Conservation (phyloP, 2,329 filamentous ascomycete species). For the Colletotrichum eleusines region DNA sequence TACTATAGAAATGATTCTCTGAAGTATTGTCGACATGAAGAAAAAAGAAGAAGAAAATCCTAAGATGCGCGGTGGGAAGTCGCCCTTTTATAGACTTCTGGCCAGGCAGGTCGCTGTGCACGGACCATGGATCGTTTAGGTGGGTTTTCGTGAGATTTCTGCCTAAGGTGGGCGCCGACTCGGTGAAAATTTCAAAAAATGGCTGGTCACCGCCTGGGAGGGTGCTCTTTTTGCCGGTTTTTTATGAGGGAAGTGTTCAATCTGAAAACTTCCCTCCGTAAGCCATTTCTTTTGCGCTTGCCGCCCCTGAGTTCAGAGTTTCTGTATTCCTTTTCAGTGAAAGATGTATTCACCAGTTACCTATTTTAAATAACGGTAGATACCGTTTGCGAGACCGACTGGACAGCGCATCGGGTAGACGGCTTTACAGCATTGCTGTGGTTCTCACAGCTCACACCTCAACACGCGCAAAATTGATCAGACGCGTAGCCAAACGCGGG, state of each 20-base stretch:
- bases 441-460: background rate
- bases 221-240: constrained; percentile 23
- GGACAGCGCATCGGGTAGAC: background rate
- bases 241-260: background rate
- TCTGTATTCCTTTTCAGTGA: background rate
- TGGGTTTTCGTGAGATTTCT: constrained; percentile 9
- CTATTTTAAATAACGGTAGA: no score
- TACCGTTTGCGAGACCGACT: no score
- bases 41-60: constrained; percentile 59
- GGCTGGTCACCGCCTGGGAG: constrained; percentile 32
- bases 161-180: constrained; percentile 20
- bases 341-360: background rate
- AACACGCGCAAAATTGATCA: background rate
- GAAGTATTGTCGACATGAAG: constrained; percentile 74
- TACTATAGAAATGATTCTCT: constrained; percentile 99
- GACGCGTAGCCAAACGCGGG: background rate
- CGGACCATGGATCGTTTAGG: constrained; percentile 8
- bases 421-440: background rate
- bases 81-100: constrained; percentile 56
- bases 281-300: background rate
- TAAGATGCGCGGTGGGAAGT: constrained; percentile 49
- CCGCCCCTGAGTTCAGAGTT: background rate
- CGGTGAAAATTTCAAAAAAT: constrained; percentile 24
- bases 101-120: background rate
- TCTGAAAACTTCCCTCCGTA: constrained; percentile 8